Base-by-base conservation (phyloP, 257 asterid genomes). In the Penstemon barbatus region DNA sequence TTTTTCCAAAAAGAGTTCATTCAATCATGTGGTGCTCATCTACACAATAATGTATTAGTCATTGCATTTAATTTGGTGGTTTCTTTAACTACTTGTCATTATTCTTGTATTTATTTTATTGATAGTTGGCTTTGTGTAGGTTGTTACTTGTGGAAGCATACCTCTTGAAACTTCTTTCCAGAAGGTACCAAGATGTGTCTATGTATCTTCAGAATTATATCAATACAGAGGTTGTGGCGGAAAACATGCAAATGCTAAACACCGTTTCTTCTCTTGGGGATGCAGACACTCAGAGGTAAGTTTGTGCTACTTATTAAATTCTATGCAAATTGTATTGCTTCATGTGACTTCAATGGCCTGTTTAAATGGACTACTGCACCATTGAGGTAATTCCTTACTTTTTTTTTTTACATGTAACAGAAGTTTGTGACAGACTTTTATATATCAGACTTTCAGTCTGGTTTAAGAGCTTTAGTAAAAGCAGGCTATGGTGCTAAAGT, bases 71-170 rank as follows among this genome's bases (percentile, higher is more conserved):
- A 48, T 57, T 50, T 25, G 33, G 33, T 25, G 33, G 51, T 25
- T 25, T 25, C 3, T 64, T 65, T 59, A 70, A 66, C 41, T 63
- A 42, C 50, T 77, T 42, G 44, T 64, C 69, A 25, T 57, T 64
- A 39, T 56, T 19, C 55, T 37, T 71, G 25, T 40, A 57, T 40
- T 69, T 67, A 36, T 61, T 42, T 46, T n/a, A 15, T 15, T 66
- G 10, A 65, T 36, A 9, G 8, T n/a, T 49, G 53, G 7, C 55
- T 50, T 51, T 68, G 42, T 75, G 64, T 66, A 94, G 99, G 95
- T 94, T 57, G 98, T 91, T 74, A 94, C 99, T 25, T 94, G 99
- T 81, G 99, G 99, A 41, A 89, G 98, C 78, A 79, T 91, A 77
- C 95, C 99, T 44, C 98, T 94, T 62, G 98, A 91, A 75, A 83